These are phyloP conservation scores for Eucalyptus decipiens DNA, from an alignment of 345 rosid genomes.

Conservation along the genomic window DNA sequence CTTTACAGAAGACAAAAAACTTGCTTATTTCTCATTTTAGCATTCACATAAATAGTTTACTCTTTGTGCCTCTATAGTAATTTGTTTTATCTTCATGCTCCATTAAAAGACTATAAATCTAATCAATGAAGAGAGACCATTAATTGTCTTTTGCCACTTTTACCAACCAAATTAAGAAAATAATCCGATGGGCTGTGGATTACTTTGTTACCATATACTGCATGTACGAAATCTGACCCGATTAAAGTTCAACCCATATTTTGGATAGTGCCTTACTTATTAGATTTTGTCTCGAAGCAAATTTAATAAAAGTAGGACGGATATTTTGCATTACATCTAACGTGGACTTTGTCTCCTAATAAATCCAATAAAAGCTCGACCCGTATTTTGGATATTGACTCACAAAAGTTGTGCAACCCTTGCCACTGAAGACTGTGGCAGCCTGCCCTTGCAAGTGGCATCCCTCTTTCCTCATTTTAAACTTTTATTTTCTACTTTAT, in stretches of 20 bases:
- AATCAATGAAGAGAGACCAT: not conserved
- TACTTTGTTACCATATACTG: not conserved
- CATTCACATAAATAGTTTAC: not conserved
- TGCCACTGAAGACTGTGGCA: not conserved
- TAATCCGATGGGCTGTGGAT: not conserved
- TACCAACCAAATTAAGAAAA: not conserved
- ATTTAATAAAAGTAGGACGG: not conserved
- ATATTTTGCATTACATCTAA: not conserved
- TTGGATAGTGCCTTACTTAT: not conserved
- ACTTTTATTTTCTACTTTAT: not conserved
- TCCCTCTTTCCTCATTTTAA: not conserved
- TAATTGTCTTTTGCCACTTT: not conserved
- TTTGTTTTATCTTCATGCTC: not conserved
- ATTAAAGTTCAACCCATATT: not conserved
- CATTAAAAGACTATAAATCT: not conserved
- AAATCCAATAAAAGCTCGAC: not conserved
- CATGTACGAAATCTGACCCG: not conserved
- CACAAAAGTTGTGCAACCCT: not conserved
- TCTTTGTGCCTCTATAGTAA: not conserved
- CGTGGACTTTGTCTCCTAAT: not conserved
- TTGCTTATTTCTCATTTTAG: not conserved
- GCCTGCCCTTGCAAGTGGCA: not conserved
- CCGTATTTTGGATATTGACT: not conserved
- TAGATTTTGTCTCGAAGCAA: not conserved
- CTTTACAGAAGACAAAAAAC: not conserved